Percentiles rank a stretch among this genome's conserved stretches.
These are phyloP conservation scores for Citrus mangshanensis DNA, from an alignment of 345 rosid species.

Conservation along the genomic window DNA sequence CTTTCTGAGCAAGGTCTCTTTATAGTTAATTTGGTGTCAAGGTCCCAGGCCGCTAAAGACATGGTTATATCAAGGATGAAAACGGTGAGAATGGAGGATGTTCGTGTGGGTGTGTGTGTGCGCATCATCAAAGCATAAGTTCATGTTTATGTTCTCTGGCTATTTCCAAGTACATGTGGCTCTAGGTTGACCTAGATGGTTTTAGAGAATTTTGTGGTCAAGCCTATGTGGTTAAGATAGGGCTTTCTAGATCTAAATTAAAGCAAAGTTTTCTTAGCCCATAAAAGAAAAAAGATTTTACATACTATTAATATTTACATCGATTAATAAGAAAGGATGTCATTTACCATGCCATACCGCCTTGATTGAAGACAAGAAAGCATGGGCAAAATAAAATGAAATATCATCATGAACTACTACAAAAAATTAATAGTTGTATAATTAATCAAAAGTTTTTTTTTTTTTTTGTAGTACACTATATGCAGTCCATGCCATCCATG, in stretches of 20 bases:
- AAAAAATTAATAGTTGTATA: too few relatives aligned
- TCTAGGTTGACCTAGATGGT: background rate
- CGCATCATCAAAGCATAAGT: background rate
- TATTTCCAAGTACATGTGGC: background rate
- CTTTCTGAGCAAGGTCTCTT: slow-evolving; percentile 81
- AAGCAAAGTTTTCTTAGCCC: background rate
- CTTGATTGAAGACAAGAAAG: too few relatives aligned
- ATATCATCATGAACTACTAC: too few relatives aligned
- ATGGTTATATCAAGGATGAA: slow-evolving; percentile 72
- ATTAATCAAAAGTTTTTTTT: too few relatives aligned
- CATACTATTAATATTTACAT: too few relatives aligned
- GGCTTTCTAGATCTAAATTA: background rate
- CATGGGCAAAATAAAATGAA: too few relatives aligned
- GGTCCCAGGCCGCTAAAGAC: slow-evolving; percentile 69
- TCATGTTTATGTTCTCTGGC: background rate
- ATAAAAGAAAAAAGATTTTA: background rate
- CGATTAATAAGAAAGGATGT: too few relatives aligned
- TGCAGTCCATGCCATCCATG: too few relatives aligned
- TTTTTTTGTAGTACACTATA: too few relatives aligned
- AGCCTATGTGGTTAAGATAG: background rate
- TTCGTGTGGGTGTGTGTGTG: background rate
- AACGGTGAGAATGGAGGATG: slow-evolving; percentile 38
- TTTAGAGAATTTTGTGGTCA: background rate
- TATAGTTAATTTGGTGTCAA: slow-evolving; percentile 77
- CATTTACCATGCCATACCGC: too few relatives aligned